Conservation (phyloP, 148 eudicot genomes). For the Agrostemma githago region DNA sequence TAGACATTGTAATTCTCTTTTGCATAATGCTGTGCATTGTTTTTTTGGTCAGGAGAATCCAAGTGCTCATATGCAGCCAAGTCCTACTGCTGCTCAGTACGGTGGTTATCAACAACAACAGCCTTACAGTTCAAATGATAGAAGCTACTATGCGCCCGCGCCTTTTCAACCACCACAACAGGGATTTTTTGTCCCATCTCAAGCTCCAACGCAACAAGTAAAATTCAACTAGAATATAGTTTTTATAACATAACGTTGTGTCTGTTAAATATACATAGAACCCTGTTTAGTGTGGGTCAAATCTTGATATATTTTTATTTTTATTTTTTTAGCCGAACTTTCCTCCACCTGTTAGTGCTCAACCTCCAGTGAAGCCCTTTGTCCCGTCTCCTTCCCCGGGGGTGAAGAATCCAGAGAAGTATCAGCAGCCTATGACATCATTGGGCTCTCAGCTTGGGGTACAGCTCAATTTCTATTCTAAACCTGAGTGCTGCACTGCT, state of each 20-base stretch:
- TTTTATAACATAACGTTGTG: not conserved
- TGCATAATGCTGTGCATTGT: not conserved
- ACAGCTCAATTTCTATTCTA: not conserved
- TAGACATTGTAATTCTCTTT: not conserved
- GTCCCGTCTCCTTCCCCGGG: slow-evolving; percentile 58
- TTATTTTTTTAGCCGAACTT: slow-evolving; percentile 42
- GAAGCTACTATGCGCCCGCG: slow-evolving; percentile 42
- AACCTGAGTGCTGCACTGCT: not conserved
- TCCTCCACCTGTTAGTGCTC: slow-evolving; percentile 52
- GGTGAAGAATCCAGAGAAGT: slow-evolving; percentile 69
- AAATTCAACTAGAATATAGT: not conserved
- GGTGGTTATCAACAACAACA: slow-evolving; percentile 52
- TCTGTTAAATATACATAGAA: not conserved
- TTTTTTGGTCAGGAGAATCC: slow-evolving; percentile 33
- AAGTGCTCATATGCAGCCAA: slow-evolving; percentile 37
- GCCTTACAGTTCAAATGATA: slow-evolving; percentile 34
- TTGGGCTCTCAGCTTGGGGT: slow-evolving; percentile 69
- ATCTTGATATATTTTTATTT: slow-evolving; percentile 16
- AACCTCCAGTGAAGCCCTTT: slow-evolving; percentile 72
- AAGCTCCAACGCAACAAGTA: slow-evolving; percentile 46
- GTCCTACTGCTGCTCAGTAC: slow-evolving; percentile 37
- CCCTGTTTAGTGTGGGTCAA: not conserved
- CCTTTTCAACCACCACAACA: slow-evolving; percentile 55
- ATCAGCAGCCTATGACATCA: slow-evolving; percentile 75
- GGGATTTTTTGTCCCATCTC: slow-evolving; percentile 63